Percentiles rank a stretch among this genome's conserved stretches.
These are phyloP conservation scores for Chalciporus pseudorubinellus DNA, from an alignment of 768 basidiomycete genomes.

Conservation along the genomic window DNA sequence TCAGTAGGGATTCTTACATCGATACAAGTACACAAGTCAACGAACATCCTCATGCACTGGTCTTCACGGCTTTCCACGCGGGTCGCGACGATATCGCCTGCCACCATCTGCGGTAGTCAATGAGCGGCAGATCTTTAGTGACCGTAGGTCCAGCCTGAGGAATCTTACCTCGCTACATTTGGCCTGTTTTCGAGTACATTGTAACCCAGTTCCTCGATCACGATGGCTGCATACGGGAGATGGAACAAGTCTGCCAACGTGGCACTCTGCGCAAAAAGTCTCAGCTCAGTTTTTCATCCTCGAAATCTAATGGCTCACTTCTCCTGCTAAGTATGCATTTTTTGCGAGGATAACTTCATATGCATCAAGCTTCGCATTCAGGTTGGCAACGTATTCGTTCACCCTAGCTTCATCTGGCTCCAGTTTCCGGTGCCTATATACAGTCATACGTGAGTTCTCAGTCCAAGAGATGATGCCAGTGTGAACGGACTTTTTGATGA, in stretches of 20 bases:
- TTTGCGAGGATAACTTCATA: constrained; percentile 55
- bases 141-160: too few relatives aligned
- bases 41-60: constrained; percentile 20
- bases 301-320: constrained; percentile 34
- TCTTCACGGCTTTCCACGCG: constrained; percentile 48
- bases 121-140: background rate
- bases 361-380: constrained; percentile 43
- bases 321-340: constrained; percentile 55
- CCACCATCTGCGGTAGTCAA: constrained; percentile 45
- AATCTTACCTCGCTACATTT: constrained; percentile 27
- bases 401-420: constrained; percentile 24
- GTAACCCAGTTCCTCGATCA: constrained; percentile 24
- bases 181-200: constrained; percentile 22
- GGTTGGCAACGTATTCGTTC: constrained; percentile 16
- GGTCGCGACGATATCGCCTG: constrained; percentile 44
- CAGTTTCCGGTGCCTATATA: constrained; percentile 4
- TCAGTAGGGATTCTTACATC: background rate
- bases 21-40: constrained; percentile 1
- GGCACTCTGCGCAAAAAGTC: constrained; percentile 29
- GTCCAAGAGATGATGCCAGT: constrained; percentile 26
- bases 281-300: background rate
- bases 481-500: constrained; percentile 46
- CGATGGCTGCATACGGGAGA: constrained; percentile 37
- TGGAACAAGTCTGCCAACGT: constrained; percentile 48
- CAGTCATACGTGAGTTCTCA: constrained; percentile 3